Percentiles rank a stretch among this genome's conserved stretches.
phyloP scores from a whole-genome alignment of 805 yeast species.

The Kazachstania psychrophila region DNA sequence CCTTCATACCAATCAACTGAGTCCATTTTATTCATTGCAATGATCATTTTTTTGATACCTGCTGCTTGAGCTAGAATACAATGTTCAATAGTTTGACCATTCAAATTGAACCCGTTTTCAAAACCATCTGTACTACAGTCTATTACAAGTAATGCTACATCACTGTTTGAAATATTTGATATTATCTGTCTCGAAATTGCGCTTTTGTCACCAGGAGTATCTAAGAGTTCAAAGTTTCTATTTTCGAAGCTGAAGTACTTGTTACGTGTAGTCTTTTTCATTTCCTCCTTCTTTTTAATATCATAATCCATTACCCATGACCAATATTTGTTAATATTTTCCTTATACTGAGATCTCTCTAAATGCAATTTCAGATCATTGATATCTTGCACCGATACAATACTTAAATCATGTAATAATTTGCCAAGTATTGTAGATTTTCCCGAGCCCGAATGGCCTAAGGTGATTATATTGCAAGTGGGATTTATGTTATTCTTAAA shows the following conservation, averaged over 20 bases:
- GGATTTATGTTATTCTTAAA: neutral
- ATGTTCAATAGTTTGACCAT: conserved; percentile 10
- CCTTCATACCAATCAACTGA: conserved; percentile 89
- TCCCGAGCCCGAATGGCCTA: conserved; percentile 11
- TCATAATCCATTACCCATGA: conserved; percentile 7
- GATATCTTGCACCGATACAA: conserved; percentile 5
- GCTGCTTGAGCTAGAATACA: conserved; percentile 1
- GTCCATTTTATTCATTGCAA: conserved; percentile 62
- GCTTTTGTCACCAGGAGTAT: conserved; percentile 5
- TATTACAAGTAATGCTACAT: conserved; percentile 6
- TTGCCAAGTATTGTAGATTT: conserved; percentile 13
- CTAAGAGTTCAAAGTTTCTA: conserved; percentile 2
- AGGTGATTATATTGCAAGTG: conserved; percentile 1
- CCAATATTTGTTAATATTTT: conserved; percentile 1
- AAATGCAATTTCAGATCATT: conserved; percentile 6
- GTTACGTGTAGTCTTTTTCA: neutral
- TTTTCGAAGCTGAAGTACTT: neutral
- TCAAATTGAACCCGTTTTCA: conserved; percentile 10
- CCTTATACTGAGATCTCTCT: conserved; percentile 2
- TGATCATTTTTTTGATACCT: conserved; percentile 3
- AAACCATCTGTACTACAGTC: conserved; percentile 11
- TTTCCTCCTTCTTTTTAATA: conserved; percentile 2
- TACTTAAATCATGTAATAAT: conserved; percentile 7
- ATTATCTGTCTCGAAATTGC: neutral
- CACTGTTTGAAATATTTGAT: neutral